Percentiles rank a stretch among this genome's conserved stretches.
These are phyloP conservation scores for Candida nitratophila DNA, from an alignment of 805 yeast species.

Conservation along the genomic window DNA sequence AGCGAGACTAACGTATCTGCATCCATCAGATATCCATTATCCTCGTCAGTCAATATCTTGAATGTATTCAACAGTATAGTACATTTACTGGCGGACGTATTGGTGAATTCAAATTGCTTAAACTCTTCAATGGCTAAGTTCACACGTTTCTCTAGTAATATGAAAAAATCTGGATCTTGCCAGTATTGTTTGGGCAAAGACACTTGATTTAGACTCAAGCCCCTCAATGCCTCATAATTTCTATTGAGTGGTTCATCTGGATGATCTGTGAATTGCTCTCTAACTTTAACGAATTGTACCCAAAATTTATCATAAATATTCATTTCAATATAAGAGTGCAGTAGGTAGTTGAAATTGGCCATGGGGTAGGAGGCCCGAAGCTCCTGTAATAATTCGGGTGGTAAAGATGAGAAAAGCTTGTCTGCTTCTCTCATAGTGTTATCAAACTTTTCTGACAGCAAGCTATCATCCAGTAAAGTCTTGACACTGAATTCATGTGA, in stretches of 20 bases:
- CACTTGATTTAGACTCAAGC: slow-evolving; percentile 43
- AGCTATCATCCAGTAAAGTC: background rate
- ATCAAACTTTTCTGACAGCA: background rate
- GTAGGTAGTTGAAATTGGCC: slow-evolving; percentile 41
- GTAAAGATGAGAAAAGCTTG: slow-evolving; percentile 22
- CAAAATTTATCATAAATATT: slow-evolving; percentile 64
- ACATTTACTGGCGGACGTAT: slow-evolving; percentile 42
- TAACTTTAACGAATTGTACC: slow-evolving; percentile 30
- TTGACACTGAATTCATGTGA: slow-evolving; percentile 29
- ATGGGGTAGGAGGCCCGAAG: slow-evolving; percentile 23
- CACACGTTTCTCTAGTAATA: slow-evolving; percentile 35
- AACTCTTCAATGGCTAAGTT: slow-evolving; percentile 46
- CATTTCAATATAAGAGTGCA: slow-evolving; percentile 67
- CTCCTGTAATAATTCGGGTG: slow-evolving; percentile 16
- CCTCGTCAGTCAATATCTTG: slow-evolving; percentile 34
- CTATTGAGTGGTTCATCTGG: slow-evolving; percentile 15
- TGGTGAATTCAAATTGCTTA: slow-evolving; percentile 36
- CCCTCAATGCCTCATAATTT: slow-evolving; percentile 28
- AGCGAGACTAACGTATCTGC: slow-evolving; percentile 80
- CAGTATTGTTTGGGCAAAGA: slow-evolving; percentile 31
- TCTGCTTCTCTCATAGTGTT: slow-evolving; percentile 15
- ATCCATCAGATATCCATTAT: slow-evolving; percentile 38
- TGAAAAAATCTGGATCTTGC: slow-evolving; percentile 8
- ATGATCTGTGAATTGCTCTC: background rate
- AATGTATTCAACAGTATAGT: slow-evolving; percentile 45